Evolutionary conservation across 2,329 filamentous ascomycete species (phyloP).

Genomic region (Cercospora sp.): DNA sequence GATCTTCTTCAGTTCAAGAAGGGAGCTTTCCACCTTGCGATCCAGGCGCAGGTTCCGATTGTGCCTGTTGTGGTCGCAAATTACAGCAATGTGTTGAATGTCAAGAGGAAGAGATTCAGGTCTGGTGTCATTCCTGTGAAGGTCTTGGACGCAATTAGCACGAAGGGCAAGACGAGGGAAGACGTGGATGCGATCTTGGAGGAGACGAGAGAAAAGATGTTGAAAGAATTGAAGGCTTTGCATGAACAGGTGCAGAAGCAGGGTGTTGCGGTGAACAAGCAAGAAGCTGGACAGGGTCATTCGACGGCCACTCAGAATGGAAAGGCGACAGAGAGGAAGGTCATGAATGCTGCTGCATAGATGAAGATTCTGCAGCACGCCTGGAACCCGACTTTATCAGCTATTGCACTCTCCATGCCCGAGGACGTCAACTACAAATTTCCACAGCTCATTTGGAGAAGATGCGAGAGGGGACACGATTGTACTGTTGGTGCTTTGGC

Average conservation of each 20-base stretch:
- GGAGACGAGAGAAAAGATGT: constrained; percentile 72
- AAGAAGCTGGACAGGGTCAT: constrained; percentile 17
- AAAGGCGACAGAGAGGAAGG: constrained; percentile 20
- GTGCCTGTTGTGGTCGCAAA: constrained; percentile 69
- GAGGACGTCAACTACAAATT: background rate
- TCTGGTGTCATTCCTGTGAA: constrained; percentile 57
- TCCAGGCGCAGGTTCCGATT: constrained; percentile 91
- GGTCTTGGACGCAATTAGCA: constrained; percentile 82
- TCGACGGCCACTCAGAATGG: constrained; percentile 25
- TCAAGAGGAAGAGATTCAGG: constrained; percentile 46
- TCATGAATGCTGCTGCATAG: constrained; percentile 24
- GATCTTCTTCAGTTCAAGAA: constrained; percentile 95
- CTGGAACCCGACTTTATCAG: background rate
- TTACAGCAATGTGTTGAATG: constrained; percentile 51
- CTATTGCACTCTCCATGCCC: background rate
- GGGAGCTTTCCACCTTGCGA: constrained; percentile 92
- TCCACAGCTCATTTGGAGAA: background rate
- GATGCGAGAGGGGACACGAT: background rate
- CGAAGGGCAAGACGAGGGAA: constrained; percentile 67
- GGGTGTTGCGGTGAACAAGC: constrained; percentile 25
- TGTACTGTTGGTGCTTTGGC: background rate
- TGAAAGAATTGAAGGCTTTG: constrained; percentile 57
- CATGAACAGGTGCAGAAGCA: constrained; percentile 35
- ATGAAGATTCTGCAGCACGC: background rate
- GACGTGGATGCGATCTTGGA: constrained; percentile 75